Evolutionary conservation across 2,329 filamentous ascomycete species (phyloP), one percentile per base, ranked within the genome.

Genomic region (Apiospora arundinis): DNA sequence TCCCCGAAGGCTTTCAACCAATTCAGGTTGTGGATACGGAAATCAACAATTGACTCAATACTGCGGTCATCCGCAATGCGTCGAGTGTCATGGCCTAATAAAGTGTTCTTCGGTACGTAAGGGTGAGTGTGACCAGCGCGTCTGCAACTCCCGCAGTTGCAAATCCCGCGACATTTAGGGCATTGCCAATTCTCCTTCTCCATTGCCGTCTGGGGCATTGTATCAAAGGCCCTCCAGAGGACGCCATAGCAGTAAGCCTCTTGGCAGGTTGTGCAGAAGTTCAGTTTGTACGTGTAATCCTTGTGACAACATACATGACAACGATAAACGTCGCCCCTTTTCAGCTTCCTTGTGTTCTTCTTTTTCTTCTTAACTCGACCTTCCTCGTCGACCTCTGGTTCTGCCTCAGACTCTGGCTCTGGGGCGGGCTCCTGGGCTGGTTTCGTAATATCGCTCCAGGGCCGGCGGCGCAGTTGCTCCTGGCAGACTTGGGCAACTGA

Each of bases 401-500:
- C 85, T 0, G 77, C 77, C 12, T 77, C 76, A 3, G 75, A 76
- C 28, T 56, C 76, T 9, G 32, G 32, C 67, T 80, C 78, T 6
- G 74, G 68, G 45, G 73, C 70, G 21, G 71, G 69, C 78, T 80
- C 82, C 3, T 78, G 77, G 5, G 80, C 81, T 4, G 89, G 87
- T 74, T 93, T 92, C 11, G 89, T 92, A 67, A 95, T 91, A 77
- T 98, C 94, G 25, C 92, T 92, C 87, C 92, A 98, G 0, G 95
- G 95, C 45, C 96, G 89, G 69, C 88, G 84, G 74, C 89, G 90
- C 21, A 98, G 84, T 76, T 97, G 94, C 75, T 97, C 93, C 80
- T 98, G 95, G 80, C 95, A 98, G n/a, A 98, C 91, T 76, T 98
- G 92, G 6, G 95, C 95, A 9, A 97, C 85, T 0, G 95, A 92